Base-by-base conservation (phyloP, 2,329 filamentous ascomycete species). In the Lecanicillium sp. region DNA sequence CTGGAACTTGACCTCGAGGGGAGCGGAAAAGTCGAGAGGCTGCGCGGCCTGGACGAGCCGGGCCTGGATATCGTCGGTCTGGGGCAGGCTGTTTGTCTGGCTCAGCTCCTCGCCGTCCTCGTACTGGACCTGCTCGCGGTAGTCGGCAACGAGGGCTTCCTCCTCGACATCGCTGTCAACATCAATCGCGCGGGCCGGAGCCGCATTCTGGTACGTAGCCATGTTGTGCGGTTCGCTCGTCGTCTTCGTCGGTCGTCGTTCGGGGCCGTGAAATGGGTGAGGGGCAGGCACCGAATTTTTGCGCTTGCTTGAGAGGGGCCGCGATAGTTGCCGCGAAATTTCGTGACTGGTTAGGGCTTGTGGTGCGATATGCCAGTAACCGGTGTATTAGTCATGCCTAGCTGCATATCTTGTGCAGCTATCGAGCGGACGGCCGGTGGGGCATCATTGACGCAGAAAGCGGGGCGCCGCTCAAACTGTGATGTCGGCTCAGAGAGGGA, bases 131-230 rank as follows among this genome's bases (percentile, higher is more conserved):
- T 96, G 90, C 70, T 96, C 87, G 61, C 81, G 83, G 77, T 96
- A 96, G 68, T 97, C 88, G 66, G 88, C 87, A 55, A 88, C 92
- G 51, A 98, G 79, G 54, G 84, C 84, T 69, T 97, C 92, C 74
- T 97, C 90, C 69, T 96, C 89, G 49, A 87, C 84, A 63, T 97
- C 92, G 59, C 87, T 94, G 61, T 94, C 88, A 64, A 90, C 84
- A 54, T 80, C 79, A 43, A 78, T 65, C 50, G 72, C 66, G 62
- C 77, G 75, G 57, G 70, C 61, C 50, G 76, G 72, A 58, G 74
- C 69, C 56, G 66, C 74, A 60, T 79, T 81, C 58, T 77, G 71
- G 57, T 74, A 77, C 51, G 65, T 69, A 62, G 73, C 77, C 78
- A 82, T 82, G 43, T 48, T 61, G 37, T 51, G 22, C 33, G 49